Percentiles rank a stretch among this genome's conserved stretches.
phyloP scores from a whole-genome alignment of 495 filamentous ascomycete genomes.

The Glarea lozoyensis region DNA sequence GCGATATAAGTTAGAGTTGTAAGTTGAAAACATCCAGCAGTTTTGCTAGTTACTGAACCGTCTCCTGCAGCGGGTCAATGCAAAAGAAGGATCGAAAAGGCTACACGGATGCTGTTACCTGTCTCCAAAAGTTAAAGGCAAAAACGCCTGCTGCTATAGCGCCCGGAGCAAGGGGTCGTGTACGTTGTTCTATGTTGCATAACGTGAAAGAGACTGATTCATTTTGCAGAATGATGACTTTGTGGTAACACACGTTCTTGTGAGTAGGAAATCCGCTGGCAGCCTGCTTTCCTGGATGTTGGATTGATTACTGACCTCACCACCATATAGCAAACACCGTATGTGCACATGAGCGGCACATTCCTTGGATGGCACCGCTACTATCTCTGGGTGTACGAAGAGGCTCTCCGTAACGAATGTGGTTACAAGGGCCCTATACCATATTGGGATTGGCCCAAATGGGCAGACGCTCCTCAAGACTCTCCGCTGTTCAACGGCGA shows the following conservation, averaged over 20 bases:
- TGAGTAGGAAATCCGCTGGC: no score
- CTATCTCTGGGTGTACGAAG: conserved; percentile 55
- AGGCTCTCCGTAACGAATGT: conserved; percentile 62
- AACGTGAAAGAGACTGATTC: no score
- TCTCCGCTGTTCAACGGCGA: conserved; percentile 60
- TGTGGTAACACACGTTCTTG: conserved; percentile 55
- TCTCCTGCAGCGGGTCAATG: conserved; percentile 41
- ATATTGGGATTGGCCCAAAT: conserved; percentile 46
- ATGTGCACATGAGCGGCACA: conserved; percentile 53
- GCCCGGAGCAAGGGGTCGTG: conserved; percentile 25
- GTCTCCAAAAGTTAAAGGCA: conserved; percentile 44
- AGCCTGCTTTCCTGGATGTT: no score
- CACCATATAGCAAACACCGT: conserved; percentile 47
- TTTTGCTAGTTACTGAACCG: no score
- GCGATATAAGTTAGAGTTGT: no score
- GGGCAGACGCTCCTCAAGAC: conserved; percentile 34
- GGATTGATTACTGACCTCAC: no score
- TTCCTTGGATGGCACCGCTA: conserved; percentile 69
- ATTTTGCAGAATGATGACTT: conserved; percentile 65
- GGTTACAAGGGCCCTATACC: conserved; percentile 47
- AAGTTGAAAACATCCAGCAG: no score
- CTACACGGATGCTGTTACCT: conserved; percentile 58
- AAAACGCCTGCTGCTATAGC: conserved; percentile 25
- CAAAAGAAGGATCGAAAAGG: conserved; percentile 35
- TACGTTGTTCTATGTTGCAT: no score